These are phyloP conservation scores for Trebouxia sp. DNA, from an alignment of 139 green algal genomes.

Conservation along the genomic window DNA sequence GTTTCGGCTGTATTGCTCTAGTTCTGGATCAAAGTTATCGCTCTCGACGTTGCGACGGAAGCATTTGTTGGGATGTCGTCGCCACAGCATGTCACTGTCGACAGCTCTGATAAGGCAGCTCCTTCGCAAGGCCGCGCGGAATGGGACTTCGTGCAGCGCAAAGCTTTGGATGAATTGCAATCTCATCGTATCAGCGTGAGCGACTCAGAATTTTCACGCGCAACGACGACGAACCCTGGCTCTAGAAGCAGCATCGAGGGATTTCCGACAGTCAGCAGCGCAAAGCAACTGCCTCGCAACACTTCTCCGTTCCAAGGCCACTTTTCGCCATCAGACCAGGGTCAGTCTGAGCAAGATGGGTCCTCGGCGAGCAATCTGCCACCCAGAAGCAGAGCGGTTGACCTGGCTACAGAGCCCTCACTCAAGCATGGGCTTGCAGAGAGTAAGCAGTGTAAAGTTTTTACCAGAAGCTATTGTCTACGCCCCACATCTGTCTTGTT, in stretches of 20 bases:
- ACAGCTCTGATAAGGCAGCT: background rate
- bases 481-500: too few species aligned
- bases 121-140: background rate
- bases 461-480: background rate
- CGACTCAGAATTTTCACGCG: background rate
- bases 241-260: background rate
- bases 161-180: background rate
- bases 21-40: background rate
- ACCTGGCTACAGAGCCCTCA: background rate
- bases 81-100: too few species aligned
- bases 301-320: background rate
- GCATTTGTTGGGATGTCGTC: too few species aligned
- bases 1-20: too few species aligned
- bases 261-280: background rate
- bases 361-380: background rate
- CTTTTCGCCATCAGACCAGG: background rate
- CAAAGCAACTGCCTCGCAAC: too few species aligned
- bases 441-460: background rate
- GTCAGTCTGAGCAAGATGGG: background rate
- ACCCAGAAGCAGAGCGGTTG: background rate
- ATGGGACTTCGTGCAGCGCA: constrained; percentile 11
- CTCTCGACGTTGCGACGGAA: too few species aligned
- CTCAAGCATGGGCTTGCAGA: constrained; percentile 3
- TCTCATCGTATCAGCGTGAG: background rate
- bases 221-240: background rate